Evolutionary conservation across 768 basidiomycete genomes (phyloP).

Genomic region (Pulveroboletus sp.): DNA sequence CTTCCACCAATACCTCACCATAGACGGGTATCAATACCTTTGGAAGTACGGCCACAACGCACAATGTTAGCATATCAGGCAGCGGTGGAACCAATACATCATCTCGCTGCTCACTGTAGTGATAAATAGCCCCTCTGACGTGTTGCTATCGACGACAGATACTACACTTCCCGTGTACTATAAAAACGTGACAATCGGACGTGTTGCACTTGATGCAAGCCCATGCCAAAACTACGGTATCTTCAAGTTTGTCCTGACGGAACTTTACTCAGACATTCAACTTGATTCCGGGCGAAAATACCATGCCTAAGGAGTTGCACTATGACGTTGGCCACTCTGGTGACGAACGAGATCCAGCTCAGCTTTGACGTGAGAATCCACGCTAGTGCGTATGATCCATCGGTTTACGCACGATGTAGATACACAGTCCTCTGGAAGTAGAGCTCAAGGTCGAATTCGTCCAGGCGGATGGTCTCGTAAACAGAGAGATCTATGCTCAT

Average conservation of each 20-base stretch:
- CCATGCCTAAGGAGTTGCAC: slow-evolving; percentile 57
- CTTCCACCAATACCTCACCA: background rate
- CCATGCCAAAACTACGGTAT: background rate
- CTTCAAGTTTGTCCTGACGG: background rate
- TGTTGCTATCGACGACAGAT: slow-evolving; percentile 57
- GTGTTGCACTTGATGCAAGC: slow-evolving; percentile 56
- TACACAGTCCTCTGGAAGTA: slow-evolving; percentile 56
- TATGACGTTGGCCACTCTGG: slow-evolving; percentile 53
- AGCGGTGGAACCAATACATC: slow-evolving; percentile 65
- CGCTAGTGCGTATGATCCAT: background rate
- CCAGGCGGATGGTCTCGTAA: slow-evolving; percentile 52
- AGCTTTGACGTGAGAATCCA: slow-evolving; percentile 52
- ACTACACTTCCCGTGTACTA: slow-evolving; percentile 59
- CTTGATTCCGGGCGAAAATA: slow-evolving; percentile 57
- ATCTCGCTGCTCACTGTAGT: slow-evolving; percentile 55
- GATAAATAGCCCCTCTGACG: slow-evolving; percentile 65
- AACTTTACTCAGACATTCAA: slow-evolving; percentile 44
- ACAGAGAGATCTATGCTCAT: slow-evolving; percentile 54
- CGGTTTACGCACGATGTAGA: slow-evolving; percentile 25
- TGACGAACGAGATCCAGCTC: slow-evolving; percentile 48
- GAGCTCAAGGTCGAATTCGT: slow-evolving; percentile 56
- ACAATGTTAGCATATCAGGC: slow-evolving; percentile 58
- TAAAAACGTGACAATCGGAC: slow-evolving; percentile 54
- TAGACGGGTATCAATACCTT: slow-evolving; percentile 62
- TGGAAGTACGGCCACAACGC: slow-evolving; percentile 47